Evolutionary conservation across 768 basidiomycete species (phyloP).

Genomic region (Collybia sordida): DNA sequence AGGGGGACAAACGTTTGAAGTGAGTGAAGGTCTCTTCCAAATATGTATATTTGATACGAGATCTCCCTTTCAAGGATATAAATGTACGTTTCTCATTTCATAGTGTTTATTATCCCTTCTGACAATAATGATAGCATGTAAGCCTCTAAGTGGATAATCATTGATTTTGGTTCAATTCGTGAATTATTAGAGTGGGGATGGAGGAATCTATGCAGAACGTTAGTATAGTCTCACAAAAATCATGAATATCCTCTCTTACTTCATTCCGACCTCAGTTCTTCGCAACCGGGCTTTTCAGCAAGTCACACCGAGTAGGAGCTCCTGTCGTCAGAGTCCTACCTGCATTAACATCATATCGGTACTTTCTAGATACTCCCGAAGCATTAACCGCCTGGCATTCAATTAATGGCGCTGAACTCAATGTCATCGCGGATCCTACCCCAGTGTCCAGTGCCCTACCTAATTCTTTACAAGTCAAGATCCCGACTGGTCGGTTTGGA

Average conservation of each 20-base stretch:
- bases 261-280: slow-evolving; percentile 39
- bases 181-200: slow-evolving; percentile 57
- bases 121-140: slow-evolving; percentile 29
- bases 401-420: slow-evolving; percentile 44
- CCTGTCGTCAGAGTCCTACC: background rate
- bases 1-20: slow-evolving; percentile 67
- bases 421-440: slow-evolving; percentile 47
- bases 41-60: background rate
- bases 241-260: background rate
- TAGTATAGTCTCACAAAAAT: slow-evolving; percentile 9
- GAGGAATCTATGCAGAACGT: slow-evolving; percentile 69
- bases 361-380: slow-evolving; percentile 36
- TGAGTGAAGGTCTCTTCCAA: slow-evolving; percentile 14
- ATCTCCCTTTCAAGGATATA: slow-evolving; percentile 44
- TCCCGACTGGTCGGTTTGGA: slow-evolving; percentile 40
- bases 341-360: background rate
- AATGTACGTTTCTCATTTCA: slow-evolving; percentile 41
- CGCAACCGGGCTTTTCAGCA: slow-evolving; percentile 72
- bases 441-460: slow-evolving; percentile 61
- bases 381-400: slow-evolving; percentile 55
- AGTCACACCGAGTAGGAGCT: slow-evolving; percentile 47
- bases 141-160: slow-evolving; percentile 6
- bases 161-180: background rate
- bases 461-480: slow-evolving; percentile 53
- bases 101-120: background rate